These are phyloP conservation scores for Penstemon davidsonii DNA, from an alignment of 257 asterid species.

Conservation along the genomic window DNA sequence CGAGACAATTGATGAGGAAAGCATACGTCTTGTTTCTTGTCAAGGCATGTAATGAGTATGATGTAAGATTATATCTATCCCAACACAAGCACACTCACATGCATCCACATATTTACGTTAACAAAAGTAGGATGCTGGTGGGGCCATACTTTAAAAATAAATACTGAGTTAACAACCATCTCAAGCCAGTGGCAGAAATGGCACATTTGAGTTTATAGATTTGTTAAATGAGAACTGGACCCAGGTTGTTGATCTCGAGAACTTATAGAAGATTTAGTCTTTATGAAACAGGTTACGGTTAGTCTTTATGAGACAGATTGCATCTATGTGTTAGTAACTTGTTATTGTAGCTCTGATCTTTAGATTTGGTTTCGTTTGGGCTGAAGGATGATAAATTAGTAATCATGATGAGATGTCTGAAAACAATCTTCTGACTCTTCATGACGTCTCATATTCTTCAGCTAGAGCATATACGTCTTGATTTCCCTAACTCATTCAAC, in stretches of 20 bases:
- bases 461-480: not conserved
- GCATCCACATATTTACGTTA: not conserved
- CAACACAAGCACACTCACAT: not conserved
- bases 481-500: conserved; percentile 1
- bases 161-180: not conserved
- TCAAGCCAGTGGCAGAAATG: too few relatives aligned
- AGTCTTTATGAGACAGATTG: too few relatives aligned
- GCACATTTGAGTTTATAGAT: too few relatives aligned
- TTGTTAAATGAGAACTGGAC: too few relatives aligned
- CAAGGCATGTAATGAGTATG: conserved; percentile 1
- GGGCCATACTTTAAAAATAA: not conserved
- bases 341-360: not conserved
- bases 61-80: not conserved
- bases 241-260: not conserved
- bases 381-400: not conserved
- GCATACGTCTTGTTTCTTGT: not conserved
- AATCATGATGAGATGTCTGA: not conserved
- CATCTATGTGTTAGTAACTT: too few relatives aligned
- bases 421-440: not conserved
- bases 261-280: not conserved
- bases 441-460: not conserved
- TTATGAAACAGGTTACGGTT: too few relatives aligned
- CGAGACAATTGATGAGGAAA: conserved; percentile 6
- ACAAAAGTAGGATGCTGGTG: not conserved
- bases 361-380: not conserved